Base-by-base conservation (phyloP, 2,329 filamentous ascomycete species). In the Magnaporthales sp. region DNA sequence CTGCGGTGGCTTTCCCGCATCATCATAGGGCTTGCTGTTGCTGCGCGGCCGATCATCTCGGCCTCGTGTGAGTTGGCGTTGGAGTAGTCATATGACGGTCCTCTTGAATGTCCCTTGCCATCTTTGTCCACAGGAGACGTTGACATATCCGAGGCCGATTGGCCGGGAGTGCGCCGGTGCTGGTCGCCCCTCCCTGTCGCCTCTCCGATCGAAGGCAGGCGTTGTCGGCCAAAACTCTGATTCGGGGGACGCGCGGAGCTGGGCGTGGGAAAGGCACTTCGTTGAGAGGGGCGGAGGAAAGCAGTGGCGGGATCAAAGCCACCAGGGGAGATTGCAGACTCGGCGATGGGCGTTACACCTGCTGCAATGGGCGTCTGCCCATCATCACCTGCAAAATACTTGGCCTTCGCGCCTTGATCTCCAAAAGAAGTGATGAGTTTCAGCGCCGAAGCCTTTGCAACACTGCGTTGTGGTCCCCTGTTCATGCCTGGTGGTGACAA, bases 361-460 rank as follows among this genome's bases (percentile, higher is more conserved):
- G 88, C 89, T 10, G 91, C 91, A 70, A 93, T 90, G 0, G 93
- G 93, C 0, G 93, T 97, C 70, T 81, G 81, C 9, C 85, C 85
- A 46, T 82, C 84, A 64, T 88, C 86, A 54, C 80, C 75, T 0
- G 81, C 79, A 71, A 89, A 86, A 77, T 91, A 88, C 76, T 86
- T 88, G 66, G 88, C 86, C 69, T 89, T 88, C 26, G 81, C 80
- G 4, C 79, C 79, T 62, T 82, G 81, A 63, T 88, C 86, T 8
- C 88, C 90, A 73, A 99, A 98, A 0, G 91, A 89, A 0, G 95
- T 98, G 72, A 98, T 96, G 1, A 98, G 85, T 76, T 96, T 97
- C 68, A 98, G 81, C 0, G 94, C 88, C 10, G 92, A 91, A 30
- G 90, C 89, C 79, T 96, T 96, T 13, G 89, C 87, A 65, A 92